Base-by-base conservation (phyloP, 2,329 filamentous ascomycete species). In the Alternaria alternata region DNA sequence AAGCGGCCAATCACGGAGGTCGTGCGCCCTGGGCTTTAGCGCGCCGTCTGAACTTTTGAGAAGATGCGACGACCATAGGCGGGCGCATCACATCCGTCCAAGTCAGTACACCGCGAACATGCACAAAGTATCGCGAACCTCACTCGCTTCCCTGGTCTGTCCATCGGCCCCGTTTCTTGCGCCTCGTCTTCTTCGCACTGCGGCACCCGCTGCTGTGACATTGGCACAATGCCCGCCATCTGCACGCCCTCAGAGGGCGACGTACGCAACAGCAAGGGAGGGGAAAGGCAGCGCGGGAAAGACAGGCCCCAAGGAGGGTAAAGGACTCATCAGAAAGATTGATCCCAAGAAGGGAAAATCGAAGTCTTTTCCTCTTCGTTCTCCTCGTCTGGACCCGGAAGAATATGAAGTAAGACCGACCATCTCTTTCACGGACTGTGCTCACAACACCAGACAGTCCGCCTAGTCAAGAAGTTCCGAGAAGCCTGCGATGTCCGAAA, bases 111-210 rank as follows among this genome's bases (percentile, higher is more conserved):
- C 30, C 16, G 18, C 51, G 41, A 53, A 48, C 12, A 75, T 74
- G 70, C 63, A 71, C 16, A 61, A 66, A 22, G 36, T 73, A 44
- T 58, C 68, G 49, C 70, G 68, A 20, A 60, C 63, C 4, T 69
- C 74, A 18, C 70, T 77, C 20, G 72, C 75, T 18, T 62, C 72
- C 2, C 43, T 76, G 8, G 63, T 78, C 48, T 78, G 74, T 48
- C 77, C 76, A 1, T 75, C 70, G 24, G 68, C 75, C 4, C 76
- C 76, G 2, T 78, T 79, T 49, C 74, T 79, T 34, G 70, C 68
- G 4, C 77, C 76, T 14, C 71, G 72, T 20, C 70, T 76, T 46
- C 59, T 75, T 26, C 68, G 68, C 53, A 57, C 64, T 5, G 48
- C 62, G 7, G 51, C 65, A 7, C 61, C 67, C 24, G 41, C 59